Evolutionary conservation across 345 rosid genomes (phyloP).

Genomic region (Salix arbutifolia): DNA sequence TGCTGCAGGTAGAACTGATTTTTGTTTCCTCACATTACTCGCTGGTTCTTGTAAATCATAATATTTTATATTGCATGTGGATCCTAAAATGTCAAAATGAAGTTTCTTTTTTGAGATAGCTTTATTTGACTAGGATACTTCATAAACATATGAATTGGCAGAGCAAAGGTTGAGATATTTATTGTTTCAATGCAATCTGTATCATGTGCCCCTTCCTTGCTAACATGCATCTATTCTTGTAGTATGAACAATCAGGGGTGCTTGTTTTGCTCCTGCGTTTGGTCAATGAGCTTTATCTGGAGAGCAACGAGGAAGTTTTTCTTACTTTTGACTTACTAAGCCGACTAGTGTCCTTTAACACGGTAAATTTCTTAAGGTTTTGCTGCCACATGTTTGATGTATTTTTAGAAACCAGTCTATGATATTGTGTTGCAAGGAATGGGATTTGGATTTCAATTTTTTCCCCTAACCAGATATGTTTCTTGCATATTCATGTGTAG

Average conservation of each 20-base stretch:
- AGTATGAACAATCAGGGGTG: conserved; percentile 71
- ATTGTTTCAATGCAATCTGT: neutral
- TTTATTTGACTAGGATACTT: neutral
- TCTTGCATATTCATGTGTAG: conserved; percentile 34
- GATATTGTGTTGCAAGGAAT: neutral
- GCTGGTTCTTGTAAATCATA: neutral
- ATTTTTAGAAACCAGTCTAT: neutral
- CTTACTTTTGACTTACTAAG: conserved; percentile 64
- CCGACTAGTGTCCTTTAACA: conserved; percentile 72
- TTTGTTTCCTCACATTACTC: neutral
- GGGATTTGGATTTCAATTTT: conserved; percentile 3
- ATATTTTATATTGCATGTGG: neutral
- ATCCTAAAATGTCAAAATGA: neutral
- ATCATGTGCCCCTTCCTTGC: conserved; percentile 6
- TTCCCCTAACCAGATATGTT: neutral
- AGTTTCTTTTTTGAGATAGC: neutral
- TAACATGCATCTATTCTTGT: conserved; percentile 24
- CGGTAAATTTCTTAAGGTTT: conserved; percentile 40
- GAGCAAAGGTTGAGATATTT: neutral
- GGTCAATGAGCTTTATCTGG: conserved; percentile 56
- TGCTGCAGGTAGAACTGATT: neutral
- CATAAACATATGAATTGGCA: neutral
- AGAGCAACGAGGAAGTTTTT: conserved; percentile 52
- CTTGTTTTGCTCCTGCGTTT: conserved; percentile 69
- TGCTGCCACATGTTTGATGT: too few relatives aligned